Percentiles rank a stretch among this genome's conserved stretches.
These are phyloP conservation scores for Vitis riparia DNA, from an alignment of 164 flowering plant genomes.

Conservation along the genomic window DNA sequence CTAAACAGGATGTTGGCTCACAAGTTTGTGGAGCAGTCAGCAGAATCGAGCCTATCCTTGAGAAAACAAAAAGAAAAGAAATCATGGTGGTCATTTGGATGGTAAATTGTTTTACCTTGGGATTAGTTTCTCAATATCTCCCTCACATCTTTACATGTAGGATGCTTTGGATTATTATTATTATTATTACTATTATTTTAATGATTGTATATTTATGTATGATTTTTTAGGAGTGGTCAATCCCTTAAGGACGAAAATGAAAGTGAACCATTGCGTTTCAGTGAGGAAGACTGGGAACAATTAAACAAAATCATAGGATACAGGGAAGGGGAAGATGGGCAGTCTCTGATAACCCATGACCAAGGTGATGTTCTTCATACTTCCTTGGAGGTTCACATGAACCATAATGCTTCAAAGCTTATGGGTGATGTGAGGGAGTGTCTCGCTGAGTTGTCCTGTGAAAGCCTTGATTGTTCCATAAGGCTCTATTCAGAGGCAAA, in stretches of 20 bases:
- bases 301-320: conserved; percentile 88
- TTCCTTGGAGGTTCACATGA: conserved; percentile 80
- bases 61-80: conserved; percentile 58
- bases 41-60: conserved; percentile 41
- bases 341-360: conserved; percentile 34
- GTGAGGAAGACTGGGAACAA: conserved; percentile 87
- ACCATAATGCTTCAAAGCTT: conserved; percentile 92
- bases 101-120: conserved; percentile 37
- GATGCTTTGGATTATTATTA: too few relatives aligned
- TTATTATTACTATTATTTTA: background rate
- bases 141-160: too few relatives aligned
- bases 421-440: conserved; percentile 41
- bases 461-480: conserved; percentile 67
- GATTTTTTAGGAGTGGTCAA: conserved; percentile 52
- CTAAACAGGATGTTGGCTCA: conserved; percentile 92
- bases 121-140: too few relatives aligned
- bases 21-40: conserved; percentile 81
- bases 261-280: conserved; percentile 57
- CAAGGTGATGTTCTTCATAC: conserved; percentile 59
- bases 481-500: conserved; percentile 83
- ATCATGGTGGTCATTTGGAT: conserved; percentile 97
- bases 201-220: conserved; percentile 4
- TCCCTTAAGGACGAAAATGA: conserved; percentile 68
- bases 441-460: conserved; percentile 93
- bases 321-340: conserved; percentile 65